Evolutionary conservation across 306 rosid species (phyloP).

Genomic region (Malus fusca): DNA sequence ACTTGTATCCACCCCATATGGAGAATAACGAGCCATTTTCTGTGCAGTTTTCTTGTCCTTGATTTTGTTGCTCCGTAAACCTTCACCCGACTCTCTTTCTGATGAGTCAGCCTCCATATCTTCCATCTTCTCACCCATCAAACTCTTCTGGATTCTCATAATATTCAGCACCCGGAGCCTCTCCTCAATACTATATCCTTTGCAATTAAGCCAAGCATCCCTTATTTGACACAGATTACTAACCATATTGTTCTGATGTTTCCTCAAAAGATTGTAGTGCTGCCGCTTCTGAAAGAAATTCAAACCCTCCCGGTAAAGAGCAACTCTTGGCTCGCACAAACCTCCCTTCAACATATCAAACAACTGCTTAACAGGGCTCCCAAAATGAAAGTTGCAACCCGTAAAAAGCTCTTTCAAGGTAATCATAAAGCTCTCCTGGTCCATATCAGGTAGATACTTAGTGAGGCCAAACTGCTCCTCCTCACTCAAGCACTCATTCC

Average conservation of each 20-base stretch:
- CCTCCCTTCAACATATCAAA: conserved; percentile 94
- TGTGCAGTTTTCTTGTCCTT: conserved; percentile 50
- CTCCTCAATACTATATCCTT: conserved; percentile 91
- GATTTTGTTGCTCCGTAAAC: conserved; percentile 40
- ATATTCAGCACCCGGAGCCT: conserved; percentile 81
- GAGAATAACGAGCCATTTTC: conserved; percentile 38
- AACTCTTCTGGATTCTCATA: conserved; percentile 81
- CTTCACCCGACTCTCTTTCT: conserved; percentile 66
- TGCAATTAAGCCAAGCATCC: conserved; percentile 90
- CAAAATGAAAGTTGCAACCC: conserved; percentile 78
- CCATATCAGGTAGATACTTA: conserved; percentile 87
- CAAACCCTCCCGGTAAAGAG: conserved; percentile 85
- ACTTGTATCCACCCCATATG: conserved; percentile 41
- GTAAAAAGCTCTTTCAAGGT: conserved; percentile 72
- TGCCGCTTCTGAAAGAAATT: conserved; percentile 67
- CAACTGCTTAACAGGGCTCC: conserved; percentile 73
- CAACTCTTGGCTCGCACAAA: conserved; percentile 92
- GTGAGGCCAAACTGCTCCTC: conserved; percentile 82
- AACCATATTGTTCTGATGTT: conserved; percentile 85
- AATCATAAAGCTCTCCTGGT: conserved; percentile 64
- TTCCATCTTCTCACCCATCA: conserved; percentile 74
- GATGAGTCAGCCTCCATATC: conserved; percentile 62
- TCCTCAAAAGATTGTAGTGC: conserved; percentile 85
- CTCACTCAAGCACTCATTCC: conserved; percentile 86
- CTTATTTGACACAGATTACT: conserved; percentile 82